These are phyloP conservation scores for Suhomyces canberraensis DNA, from an alignment of 805 yeast genomes.

Conservation along the genomic window DNA sequence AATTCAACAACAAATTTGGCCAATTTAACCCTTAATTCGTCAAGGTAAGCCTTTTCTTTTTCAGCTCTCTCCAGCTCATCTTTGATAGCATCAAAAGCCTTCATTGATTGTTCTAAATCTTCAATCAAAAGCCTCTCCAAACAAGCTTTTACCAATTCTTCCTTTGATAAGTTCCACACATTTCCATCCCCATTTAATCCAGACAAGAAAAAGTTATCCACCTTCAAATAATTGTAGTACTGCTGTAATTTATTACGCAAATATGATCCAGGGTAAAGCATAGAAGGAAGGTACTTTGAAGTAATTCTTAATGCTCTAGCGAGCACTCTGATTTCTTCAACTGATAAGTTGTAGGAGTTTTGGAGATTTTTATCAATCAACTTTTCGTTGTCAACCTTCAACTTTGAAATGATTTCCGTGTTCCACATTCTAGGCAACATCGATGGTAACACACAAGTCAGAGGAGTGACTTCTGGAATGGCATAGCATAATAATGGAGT, in stretches of 20 bases:
- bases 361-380: constrained; percentile 9
- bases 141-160: constrained; percentile 54
- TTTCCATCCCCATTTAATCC: constrained; percentile 38
- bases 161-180: constrained; percentile 44
- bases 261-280: constrained; percentile 35
- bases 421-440: constrained; percentile 37
- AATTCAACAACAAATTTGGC: constrained; percentile 40
- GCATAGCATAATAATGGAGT: constrained; percentile 52
- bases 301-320: constrained; percentile 35
- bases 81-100: constrained; percentile 20
- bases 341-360: constrained; percentile 48
- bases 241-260: constrained; percentile 34
- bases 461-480: constrained; percentile 55
- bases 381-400: constrained; percentile 12
- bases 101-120: constrained; percentile 24
- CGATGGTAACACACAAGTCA: constrained; percentile 54
- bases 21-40: constrained; percentile 34
- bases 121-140: constrained; percentile 52
- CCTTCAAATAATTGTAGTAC: constrained; percentile 43
- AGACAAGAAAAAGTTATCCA: constrained; percentile 49
- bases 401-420: constrained; percentile 13
- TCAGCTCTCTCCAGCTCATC: constrained; percentile 12
- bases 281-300: constrained; percentile 38
- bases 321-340: constrained; percentile 34
- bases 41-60: constrained; percentile 16